Evolutionary conservation across 2,329 filamentous ascomycete genomes (phyloP), one percentile per base, ranked within the genome.

Genomic region (Cytospora chrysosperma): DNA sequence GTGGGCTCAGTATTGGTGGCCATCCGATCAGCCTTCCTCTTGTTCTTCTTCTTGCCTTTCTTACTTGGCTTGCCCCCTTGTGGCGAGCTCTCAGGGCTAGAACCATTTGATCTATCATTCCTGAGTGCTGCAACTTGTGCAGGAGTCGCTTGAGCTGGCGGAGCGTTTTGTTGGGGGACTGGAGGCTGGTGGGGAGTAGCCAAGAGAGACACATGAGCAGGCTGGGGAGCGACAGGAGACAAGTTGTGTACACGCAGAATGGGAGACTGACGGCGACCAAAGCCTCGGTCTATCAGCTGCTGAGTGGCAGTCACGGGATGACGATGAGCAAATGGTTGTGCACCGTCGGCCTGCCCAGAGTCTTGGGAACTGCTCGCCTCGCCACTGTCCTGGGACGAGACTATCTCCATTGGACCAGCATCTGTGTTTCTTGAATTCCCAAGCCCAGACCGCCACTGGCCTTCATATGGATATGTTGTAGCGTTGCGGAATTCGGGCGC

Each of bases 241-340:
- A 88, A 85, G 70, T 93, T 88, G 72, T 93, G 89, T 69, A 87
- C 88, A 71, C 87, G 86, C 69, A 93, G 81, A 63, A 93, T 78
- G 59, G 87, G 86, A 66, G 89, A 83, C 58, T 84, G 77, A 68
- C 74, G 79, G 69, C 72, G 75, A 67, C 70, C 78, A 71, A 72
- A 75, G 71, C 71, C 72, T 68, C 74, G 73, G 72, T 71, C 78
- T 70, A 74, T 71, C 64, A 75, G 72, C 67, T 72, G 75, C 69
- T 72, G 73, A 53, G 73, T 72, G 59, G 71, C 70, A 61, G 70
- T 73, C 68, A 75, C 73, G 58, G 73, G 68, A 50, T 56, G 66
- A 30, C 53, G 49, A 30, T 63, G 56, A 12, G 50, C 37, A 4
- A 28, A 53, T 67, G 72, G 70, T 59, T 74, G 73, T 43, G 73